A percentile compares a stretch with the other conserved stretches of the same genome.
Evolutionary conservation across 257 asterid genomes (phyloP).

Genomic region (Craterostigma plantagineum): DNA sequence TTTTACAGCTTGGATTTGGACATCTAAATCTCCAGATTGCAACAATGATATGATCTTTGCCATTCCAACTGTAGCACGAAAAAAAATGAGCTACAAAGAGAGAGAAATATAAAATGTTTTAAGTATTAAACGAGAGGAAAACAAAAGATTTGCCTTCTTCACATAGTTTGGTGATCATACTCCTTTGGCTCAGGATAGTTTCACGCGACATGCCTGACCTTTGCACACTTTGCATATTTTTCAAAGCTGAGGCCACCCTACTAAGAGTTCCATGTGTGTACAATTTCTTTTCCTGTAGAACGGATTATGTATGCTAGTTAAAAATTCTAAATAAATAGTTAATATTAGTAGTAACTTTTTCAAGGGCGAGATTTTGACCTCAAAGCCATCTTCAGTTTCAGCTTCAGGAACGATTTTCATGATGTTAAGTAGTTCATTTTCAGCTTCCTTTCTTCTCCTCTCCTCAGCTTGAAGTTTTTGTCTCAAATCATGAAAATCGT

Average conservation of each 20-base stretch:
- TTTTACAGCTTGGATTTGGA: slow-evolving; percentile 89
- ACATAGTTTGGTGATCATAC: slow-evolving; percentile 66
- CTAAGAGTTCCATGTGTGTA: slow-evolving; percentile 30
- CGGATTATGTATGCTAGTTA: slow-evolving; percentile 1
- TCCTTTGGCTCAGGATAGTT: slow-evolving; percentile 46
- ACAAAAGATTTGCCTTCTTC: slow-evolving; percentile 61
- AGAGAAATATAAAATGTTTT: slow-evolving; percentile 2
- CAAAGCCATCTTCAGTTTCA: slow-evolving; percentile 59
- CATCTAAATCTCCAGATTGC: slow-evolving; percentile 57
- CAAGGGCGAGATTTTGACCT: slow-evolving; percentile 25
- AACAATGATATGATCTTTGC: slow-evolving; percentile 64
- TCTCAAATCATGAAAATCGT: slow-evolving; percentile 33
- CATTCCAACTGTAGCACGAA: slow-evolving; percentile 57
- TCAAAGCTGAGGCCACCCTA: slow-evolving; percentile 24
- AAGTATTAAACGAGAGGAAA: slow-evolving; percentile 1
- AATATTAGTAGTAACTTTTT: slow-evolving; percentile 1
- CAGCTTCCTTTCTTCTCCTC: slow-evolving; percentile 56
- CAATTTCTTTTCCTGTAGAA: slow-evolving; percentile 61
- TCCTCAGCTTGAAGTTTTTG: slow-evolving; percentile 50
- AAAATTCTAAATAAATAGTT: slow-evolving; percentile 5
- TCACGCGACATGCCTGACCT: slow-evolving; percentile 37
- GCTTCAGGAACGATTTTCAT: slow-evolving; percentile 50
- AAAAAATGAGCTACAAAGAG: slow-evolving; percentile 9
- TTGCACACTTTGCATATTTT: slow-evolving; percentile 14
- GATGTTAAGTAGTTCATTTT: slow-evolving; percentile 40